These are phyloP conservation scores for Phaeophleospora eucalypticola DNA, from an alignment of 2,329 filamentous ascomycete genomes.

Conservation along the genomic window DNA sequence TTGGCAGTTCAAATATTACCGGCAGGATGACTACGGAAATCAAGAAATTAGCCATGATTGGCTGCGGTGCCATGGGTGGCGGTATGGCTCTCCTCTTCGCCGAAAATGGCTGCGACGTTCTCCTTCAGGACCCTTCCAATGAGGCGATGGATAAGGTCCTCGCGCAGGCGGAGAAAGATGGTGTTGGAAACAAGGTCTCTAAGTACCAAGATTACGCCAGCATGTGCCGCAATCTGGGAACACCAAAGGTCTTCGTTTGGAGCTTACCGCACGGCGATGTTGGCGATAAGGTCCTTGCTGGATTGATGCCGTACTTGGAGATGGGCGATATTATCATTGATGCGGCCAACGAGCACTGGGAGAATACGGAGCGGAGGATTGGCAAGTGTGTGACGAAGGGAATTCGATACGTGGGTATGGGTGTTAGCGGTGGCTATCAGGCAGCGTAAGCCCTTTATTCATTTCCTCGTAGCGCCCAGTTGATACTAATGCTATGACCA, in stretches of 20 bases:
- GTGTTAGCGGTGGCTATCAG: constrained; percentile 67
- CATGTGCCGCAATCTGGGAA: constrained; percentile 47
- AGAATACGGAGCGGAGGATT: constrained; percentile 59
- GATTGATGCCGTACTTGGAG: constrained; percentile 50
- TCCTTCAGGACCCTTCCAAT: constrained; percentile 51
- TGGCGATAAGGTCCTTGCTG: constrained; percentile 46
- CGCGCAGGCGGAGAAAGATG: constrained; percentile 38
- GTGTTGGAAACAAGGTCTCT: constrained; percentile 36
- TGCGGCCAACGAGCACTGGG: constrained; percentile 64
- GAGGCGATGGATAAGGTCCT: constrained; percentile 46
- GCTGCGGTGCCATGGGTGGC: constrained; percentile 58
- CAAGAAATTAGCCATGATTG: constrained; percentile 52
- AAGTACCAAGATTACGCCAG: constrained; percentile 47
- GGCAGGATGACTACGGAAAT: constrained; percentile 23
- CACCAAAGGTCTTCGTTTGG: constrained; percentile 35
- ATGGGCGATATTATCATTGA: constrained; percentile 65
- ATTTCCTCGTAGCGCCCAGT: not conserved
- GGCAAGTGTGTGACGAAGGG: constrained; percentile 53
- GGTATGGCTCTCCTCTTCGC: constrained; percentile 57
- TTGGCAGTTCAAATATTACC: too few relatives aligned
- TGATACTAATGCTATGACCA: constrained; percentile 2
- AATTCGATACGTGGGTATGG: constrained; percentile 63
- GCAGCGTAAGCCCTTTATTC: constrained; percentile 43
- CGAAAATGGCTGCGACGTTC: constrained; percentile 53
- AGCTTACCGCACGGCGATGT: constrained; percentile 36